Percentiles rank a stretch among this genome's conserved stretches.
Conservation (phyloP, 352 stramenopile genomes). For the Phytophthora citricola region DNA sequence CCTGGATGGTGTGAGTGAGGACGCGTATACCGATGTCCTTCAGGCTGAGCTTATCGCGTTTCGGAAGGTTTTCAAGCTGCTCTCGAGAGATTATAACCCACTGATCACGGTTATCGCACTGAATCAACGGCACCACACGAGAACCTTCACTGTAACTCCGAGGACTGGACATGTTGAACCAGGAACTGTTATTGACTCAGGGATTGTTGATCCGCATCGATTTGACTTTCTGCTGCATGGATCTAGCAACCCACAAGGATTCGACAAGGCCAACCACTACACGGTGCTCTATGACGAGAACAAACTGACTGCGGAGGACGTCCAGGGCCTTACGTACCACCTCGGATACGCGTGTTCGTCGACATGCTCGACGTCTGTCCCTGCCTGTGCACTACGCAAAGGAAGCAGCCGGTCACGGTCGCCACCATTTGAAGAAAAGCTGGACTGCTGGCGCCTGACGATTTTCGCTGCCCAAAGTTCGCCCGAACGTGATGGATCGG, state of each 20-base stretch:
- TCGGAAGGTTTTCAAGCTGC: background rate
- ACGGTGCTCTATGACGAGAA: background rate
- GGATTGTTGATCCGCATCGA: background rate
- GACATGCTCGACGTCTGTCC: too few species aligned
- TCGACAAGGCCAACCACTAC: background rate
- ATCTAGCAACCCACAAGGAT: background rate
- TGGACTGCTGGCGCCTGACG: too few species aligned
- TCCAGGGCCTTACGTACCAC: background rate
- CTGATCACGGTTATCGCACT: background rate
- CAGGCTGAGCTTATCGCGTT: background rate
- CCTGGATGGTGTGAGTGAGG: background rate
- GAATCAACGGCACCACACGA: background rate
- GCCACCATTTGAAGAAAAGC: too few species aligned
- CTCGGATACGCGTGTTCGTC: background rate
- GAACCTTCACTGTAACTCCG: background rate
- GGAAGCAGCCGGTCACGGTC: too few species aligned
- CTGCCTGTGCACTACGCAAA: too few species aligned
- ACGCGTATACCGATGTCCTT: background rate
- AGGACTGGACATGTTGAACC: background rate
- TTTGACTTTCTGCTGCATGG: background rate
- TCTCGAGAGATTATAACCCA: background rate
- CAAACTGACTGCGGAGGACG: background rate
- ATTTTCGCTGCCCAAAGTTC: too few species aligned
- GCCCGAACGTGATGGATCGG: too few species aligned
- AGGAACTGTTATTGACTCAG: background rate